These are phyloP conservation scores for Macadamia tetraphylla DNA, from an alignment of 164 flowering plant species.

Conservation along the genomic window DNA sequence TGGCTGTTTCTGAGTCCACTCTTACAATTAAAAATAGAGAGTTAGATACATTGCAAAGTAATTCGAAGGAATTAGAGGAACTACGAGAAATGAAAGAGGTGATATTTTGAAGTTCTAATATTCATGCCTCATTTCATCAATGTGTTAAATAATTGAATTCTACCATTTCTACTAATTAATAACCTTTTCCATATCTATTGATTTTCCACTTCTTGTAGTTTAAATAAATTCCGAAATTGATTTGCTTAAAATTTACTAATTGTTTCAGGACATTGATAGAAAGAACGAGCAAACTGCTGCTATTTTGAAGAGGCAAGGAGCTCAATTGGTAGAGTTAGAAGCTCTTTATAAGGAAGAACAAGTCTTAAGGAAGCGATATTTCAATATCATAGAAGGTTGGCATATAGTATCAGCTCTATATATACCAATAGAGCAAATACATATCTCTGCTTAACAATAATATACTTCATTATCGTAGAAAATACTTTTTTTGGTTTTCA, in stretches of 20 bases:
- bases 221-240: not conserved
- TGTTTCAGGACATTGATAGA: constrained; percentile 82
- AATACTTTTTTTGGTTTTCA: not conserved
- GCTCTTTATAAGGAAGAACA: constrained; percentile 90
- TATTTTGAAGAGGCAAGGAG: constrained; percentile 89
- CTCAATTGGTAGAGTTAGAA: constrained; percentile 83
- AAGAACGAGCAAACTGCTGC: constrained; percentile 97
- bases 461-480: not conserved
- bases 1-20: constrained; percentile 44
- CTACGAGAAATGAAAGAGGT: constrained; percentile 99
- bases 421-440: not conserved
- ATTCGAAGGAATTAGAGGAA: constrained; percentile 79
- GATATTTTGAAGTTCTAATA: not conserved
- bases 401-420: not conserved
- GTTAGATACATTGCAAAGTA: constrained; percentile 48
- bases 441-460: not conserved
- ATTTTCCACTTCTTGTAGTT: not conserved
- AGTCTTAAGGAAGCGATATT: constrained; percentile 79
- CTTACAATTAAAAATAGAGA: constrained; percentile 46
- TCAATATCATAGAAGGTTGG: constrained; percentile 91
- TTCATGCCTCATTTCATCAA: not conserved
- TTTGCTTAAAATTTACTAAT: not conserved
- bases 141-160: not conserved
- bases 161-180: not conserved
- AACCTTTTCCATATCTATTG: not conserved